Base-by-base conservation (phyloP, 2,329 filamentous ascomycete genomes). In the Fusarium luffae region DNA sequence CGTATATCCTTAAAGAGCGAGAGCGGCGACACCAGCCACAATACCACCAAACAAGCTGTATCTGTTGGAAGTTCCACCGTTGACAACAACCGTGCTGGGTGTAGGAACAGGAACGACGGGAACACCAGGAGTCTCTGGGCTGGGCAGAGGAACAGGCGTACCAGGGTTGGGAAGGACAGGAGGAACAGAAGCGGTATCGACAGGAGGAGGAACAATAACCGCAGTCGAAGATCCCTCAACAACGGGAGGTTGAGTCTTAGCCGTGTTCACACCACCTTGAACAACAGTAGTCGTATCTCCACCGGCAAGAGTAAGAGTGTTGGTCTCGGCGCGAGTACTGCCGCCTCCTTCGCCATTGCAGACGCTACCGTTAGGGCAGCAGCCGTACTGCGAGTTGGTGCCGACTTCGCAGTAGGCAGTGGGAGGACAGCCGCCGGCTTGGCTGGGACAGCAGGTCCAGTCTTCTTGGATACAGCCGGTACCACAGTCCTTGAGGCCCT, bases 361-460 rank as follows among this genome's bases (percentile, higher is more conserved):
- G 25, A 47, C 46, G 25, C 66, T 55, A 2, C 77, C 78, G 7
- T 67, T 58, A 14, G 72, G 72, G 59, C 78, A 79, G 71, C 78
- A 79, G 5, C 70, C 72, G 42, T 75, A 78, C 47, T 73, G 30
- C 40, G 65, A 58, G 46, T 77, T 78, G 42, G 51, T 48, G 16
- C 71, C 76, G 4, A 76, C 63, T 59, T 68, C 54, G 60, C 77
- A 79, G 40, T 57, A 69, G 3, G 66, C 54, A 2, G 51, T 68
- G 3, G 68, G 50, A 51, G 74, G 71, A 27, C 77, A 79, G 2
- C 77, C 77, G 11, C 77, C 75, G 3, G 54, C 41, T 5, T 58
- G 19, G 48, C 73, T 72, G 11, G 77, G 77, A 30, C 77, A 79
- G 70, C 77, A 79, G 7, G 72, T 77, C 66, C 75, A 76, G 7